phyloP scores from a whole-genome alignment of 2,329 filamentous ascomycete genomes.

The Penicillium sp. region DNA sequence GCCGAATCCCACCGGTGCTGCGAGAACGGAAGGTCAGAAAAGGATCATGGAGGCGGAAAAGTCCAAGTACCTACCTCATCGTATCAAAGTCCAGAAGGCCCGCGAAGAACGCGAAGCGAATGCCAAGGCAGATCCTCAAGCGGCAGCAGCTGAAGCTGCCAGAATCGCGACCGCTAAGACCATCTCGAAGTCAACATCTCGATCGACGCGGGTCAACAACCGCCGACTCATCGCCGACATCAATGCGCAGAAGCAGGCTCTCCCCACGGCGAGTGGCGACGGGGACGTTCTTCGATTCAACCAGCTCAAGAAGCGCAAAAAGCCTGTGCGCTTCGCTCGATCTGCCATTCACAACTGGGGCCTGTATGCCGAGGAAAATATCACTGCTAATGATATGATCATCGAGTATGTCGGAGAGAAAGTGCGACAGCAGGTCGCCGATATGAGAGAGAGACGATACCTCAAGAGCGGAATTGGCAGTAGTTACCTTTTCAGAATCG shows the following conservation, averaged over 20 bases:
- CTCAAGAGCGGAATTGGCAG: constrained; percentile 95
- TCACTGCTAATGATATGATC: constrained; percentile 97
- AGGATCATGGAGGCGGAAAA: constrained; percentile 97
- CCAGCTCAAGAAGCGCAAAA: constrained; percentile 98
- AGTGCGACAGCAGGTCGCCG: constrained; percentile 94
- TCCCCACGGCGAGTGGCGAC: constrained; percentile 66
- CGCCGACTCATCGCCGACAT: constrained; percentile 91
- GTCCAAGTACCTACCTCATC: constrained; percentile 95
- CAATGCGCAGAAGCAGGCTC: constrained; percentile 82
- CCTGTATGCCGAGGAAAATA: constrained; percentile 95
- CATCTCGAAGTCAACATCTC: constrained; percentile 80
- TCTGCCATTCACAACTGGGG: constrained; percentile 99
- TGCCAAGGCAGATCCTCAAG: constrained; percentile 60
- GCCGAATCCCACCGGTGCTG: constrained; percentile 76
- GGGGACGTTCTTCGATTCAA: constrained; percentile 96
- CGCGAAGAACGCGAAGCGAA: constrained; percentile 82
- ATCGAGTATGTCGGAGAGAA: constrained; percentile 99
- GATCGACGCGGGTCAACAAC: constrained; percentile 92
- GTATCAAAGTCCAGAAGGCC: constrained; percentile 90
- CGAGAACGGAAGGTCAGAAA: constrained; percentile 87
- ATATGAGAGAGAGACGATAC: constrained; percentile 87
- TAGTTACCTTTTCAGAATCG: constrained; percentile 96
- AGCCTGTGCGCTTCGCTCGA: constrained; percentile 94
- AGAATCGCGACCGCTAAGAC: constrained; percentile 75
- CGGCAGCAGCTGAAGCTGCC: constrained; percentile 65